A percentile compares a stretch with the other conserved stretches of the same genome.
These are phyloP conservation scores for Verticillium tricorpus DNA, from an alignment of 2,329 filamentous ascomycete species.

Conservation along the genomic window DNA sequence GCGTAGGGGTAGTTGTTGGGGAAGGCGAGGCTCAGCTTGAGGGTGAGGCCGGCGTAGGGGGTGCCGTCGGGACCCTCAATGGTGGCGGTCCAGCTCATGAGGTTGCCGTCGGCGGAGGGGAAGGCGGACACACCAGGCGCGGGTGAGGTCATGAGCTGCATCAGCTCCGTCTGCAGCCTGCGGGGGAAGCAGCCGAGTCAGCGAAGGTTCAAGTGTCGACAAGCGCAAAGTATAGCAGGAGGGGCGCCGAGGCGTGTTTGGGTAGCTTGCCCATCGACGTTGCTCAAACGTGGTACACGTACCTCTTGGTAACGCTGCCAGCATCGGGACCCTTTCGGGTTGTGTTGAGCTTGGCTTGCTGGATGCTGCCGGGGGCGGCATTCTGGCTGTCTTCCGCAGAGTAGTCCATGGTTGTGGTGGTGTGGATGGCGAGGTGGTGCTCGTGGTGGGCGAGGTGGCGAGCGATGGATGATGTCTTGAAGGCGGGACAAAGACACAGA, in stretches of 20 bases:
- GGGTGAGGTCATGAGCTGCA: constrained; percentile 96
- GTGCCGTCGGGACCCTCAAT: constrained; percentile 89
- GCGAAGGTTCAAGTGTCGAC: not conserved
- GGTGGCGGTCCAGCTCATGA: constrained; percentile 89
- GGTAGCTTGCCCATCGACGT: too few species aligned
- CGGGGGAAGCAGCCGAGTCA: not conserved
- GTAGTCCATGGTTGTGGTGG: constrained; percentile 31
- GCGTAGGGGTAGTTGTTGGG: constrained; percentile 90
- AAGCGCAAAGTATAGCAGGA: not conserved
- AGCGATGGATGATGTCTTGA: not conserved
- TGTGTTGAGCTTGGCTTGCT: constrained; percentile 57
- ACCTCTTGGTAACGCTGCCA: constrained; percentile 77
- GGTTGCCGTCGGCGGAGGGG: constrained; percentile 82
- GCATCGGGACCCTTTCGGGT: constrained; percentile 57
- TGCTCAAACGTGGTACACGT: constrained; percentile 15
- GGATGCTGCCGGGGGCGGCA: constrained; percentile 56
- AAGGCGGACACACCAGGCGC: constrained; percentile 94
- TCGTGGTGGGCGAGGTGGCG: not conserved
- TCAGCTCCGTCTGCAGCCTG: constrained; percentile 93
- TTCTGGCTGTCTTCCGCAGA: constrained; percentile 59
- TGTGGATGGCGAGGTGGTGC: not conserved
- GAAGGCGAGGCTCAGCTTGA: constrained; percentile 92
- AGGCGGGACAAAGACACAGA: not conserved
- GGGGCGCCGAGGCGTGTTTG: not conserved
- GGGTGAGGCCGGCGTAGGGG: constrained; percentile 79